Conservation (phyloP, 441 rosid species). For the Kokia cookei region DNA sequence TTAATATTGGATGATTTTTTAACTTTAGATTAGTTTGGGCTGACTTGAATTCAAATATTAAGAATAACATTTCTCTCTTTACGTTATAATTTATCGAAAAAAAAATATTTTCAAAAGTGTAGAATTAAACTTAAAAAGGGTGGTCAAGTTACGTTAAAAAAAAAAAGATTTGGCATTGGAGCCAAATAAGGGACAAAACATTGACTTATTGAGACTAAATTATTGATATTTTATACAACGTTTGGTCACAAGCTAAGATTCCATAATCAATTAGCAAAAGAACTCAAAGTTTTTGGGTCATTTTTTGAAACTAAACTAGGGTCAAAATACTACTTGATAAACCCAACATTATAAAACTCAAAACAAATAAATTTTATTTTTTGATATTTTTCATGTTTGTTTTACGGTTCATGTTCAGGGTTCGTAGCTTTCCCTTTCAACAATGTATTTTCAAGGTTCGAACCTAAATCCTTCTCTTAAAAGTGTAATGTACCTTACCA, state of each 20-base stretch:
- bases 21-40: accelerated
- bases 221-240: background rate
- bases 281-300: background rate
- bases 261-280: background rate
- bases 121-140: background rate
- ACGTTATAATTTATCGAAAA: too few species aligned
- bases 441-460: too few species aligned
- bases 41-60: too few species aligned
- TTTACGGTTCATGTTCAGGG: too few species aligned
- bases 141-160: background rate
- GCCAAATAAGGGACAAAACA: background rate
- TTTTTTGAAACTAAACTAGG: background rate
- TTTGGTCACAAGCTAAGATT: background rate
- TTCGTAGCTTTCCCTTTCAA: too few species aligned
- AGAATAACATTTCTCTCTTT: too few species aligned
- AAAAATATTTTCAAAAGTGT: too few species aligned
- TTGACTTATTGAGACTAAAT: background rate
- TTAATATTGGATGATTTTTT: too few species aligned
- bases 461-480: too few species aligned
- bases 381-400: too few species aligned
- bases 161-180: background rate
- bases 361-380: background rate
- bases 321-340: background rate
- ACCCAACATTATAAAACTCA: background rate
- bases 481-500: too few species aligned